Conservation (phyloP, 441 rosid species). For the Bocquillonia castaneifolia region DNA sequence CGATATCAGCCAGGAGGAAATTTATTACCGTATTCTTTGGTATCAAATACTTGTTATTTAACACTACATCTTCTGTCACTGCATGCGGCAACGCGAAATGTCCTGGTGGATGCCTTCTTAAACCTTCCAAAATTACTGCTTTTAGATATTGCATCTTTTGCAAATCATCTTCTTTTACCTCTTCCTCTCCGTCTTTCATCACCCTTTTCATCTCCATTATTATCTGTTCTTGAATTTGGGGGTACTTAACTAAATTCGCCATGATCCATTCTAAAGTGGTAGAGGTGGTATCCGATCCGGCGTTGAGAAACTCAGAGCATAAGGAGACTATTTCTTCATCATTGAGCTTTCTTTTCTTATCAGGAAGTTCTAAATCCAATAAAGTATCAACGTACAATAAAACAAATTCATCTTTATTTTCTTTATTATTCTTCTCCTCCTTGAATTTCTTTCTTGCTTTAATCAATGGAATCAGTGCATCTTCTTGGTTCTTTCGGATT, state of each 20-base stretch:
- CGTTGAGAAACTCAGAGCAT: constrained; percentile 20
- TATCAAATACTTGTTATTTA: constrained; percentile 13
- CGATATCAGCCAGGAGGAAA: no score
- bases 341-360: constrained; percentile 27
- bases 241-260: constrained; percentile 27
- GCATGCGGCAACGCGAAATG: constrained; percentile 35
- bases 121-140: constrained; percentile 34
- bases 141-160: constrained; percentile 33
- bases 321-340: constrained; percentile 27
- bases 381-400: constrained; percentile 25
- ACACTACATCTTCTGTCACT: constrained; percentile 25
- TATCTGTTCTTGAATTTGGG: constrained; percentile 12
- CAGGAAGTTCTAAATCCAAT: constrained; percentile 26
- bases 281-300: constrained; percentile 23
- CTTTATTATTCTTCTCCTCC: neutral
- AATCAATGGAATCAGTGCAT: constrained; percentile 28
- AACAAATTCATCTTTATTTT: neutral
- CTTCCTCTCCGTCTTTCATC: constrained; percentile 12
- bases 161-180: constrained; percentile 31
- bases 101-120: constrained; percentile 40
- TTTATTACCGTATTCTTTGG: no score
- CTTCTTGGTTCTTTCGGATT: constrained; percentile 16
- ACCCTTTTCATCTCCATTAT: constrained; percentile 25
- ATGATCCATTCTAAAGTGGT: constrained; percentile 19
- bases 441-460: constrained; percentile 24